A percentile compares a stretch with the other conserved stretches of the same genome.
phyloP scores from a whole-genome alignment of 352 stramenopile genomes.

The Pythium graminicola region DNA sequence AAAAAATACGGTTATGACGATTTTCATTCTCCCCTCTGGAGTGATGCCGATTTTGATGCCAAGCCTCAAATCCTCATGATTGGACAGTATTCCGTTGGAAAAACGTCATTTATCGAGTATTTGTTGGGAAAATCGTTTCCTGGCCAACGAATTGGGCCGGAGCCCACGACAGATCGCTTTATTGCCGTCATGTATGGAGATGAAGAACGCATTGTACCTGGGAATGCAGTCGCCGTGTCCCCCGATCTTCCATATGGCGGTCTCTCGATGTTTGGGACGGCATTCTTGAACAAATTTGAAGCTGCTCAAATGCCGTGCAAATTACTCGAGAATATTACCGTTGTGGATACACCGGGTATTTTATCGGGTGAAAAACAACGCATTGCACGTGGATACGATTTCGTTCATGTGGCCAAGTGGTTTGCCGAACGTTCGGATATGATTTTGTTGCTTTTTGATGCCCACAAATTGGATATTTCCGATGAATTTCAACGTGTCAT shows the following conservation, averaged over 20 bases:
- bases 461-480: constrained; percentile 99
- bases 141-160: constrained; percentile 94
- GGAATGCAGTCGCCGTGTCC: constrained; percentile 95
- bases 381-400: constrained; percentile 96
- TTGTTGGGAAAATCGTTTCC: constrained; percentile 95
- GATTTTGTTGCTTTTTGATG: constrained; percentile 99
- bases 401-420: constrained; percentile 86
- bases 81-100: constrained; percentile 97
- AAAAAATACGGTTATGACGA: constrained; percentile 91
- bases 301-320: constrained; percentile 91
- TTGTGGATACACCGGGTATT: constrained; percentile 98
- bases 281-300: constrained; percentile 98
- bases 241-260: constrained; percentile 92
- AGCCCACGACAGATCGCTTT: constrained; percentile 98
- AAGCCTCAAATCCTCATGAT: constrained; percentile 98
- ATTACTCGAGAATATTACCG: constrained; percentile 93
- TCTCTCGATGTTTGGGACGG: constrained; percentile 95
- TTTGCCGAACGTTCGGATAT: constrained; percentile 96
- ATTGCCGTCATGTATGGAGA: constrained; percentile 96
- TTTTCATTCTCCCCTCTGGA: constrained; percentile 91
- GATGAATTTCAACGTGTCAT: constrained; percentile 98
- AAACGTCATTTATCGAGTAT: constrained; percentile 98
- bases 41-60: constrained; percentile 94
- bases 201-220: constrained; percentile 95
- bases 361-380: constrained; percentile 98